Base-by-base conservation (phyloP, 1,284 basidiomycete species). In the Fistulinella staudtii region DNA sequence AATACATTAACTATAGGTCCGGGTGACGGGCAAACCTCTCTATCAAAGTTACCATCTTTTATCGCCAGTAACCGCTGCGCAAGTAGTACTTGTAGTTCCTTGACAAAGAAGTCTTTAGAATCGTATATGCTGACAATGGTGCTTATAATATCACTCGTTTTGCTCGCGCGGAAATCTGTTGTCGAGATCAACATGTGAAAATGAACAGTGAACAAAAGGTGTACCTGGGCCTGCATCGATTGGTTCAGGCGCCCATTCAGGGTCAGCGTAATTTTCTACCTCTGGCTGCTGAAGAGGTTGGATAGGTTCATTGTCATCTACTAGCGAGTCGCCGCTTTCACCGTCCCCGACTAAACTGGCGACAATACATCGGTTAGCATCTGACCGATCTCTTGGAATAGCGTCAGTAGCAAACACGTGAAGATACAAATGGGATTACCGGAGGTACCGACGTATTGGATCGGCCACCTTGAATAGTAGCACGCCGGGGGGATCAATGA, bases 61-160 rank as follows among this genome's bases (percentile, higher is more conserved):
- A 93, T 80, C 1, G 79, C 77, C 23, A 97, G 70, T 20, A 97
- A 67, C 13, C 92, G 74, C 50, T 89, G 85, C 0, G 92, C 93
- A 11, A 97, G 78, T 10, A 95, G 69, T 2, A 88, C 82, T 61
- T 97, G 94, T 24, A 97, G 72, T 64, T 96, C 93, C 60, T 92
- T 93, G 56, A 97, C 81, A 56, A 97, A 96, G 8, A 94, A 77
- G 53, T 95, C 93, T 56, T 91, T 88, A 2, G 92, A 93, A 58
- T 95, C 91, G 58, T 95, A 97, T 53, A 97, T 97, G 61, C 89
- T 93, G 52, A 97, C 91, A 1, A 97, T 80, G 1, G 93, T 94
- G 60, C 89, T 93, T 56, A 97, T 85, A 49, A 96, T 82, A 61
- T 97, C 93, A 53, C 86, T 87, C 0, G 87, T 82, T 60, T 88